Evolutionary conservation across 768 basidiomycete species (phyloP).

Genomic region (Lactarius psammicola): DNA sequence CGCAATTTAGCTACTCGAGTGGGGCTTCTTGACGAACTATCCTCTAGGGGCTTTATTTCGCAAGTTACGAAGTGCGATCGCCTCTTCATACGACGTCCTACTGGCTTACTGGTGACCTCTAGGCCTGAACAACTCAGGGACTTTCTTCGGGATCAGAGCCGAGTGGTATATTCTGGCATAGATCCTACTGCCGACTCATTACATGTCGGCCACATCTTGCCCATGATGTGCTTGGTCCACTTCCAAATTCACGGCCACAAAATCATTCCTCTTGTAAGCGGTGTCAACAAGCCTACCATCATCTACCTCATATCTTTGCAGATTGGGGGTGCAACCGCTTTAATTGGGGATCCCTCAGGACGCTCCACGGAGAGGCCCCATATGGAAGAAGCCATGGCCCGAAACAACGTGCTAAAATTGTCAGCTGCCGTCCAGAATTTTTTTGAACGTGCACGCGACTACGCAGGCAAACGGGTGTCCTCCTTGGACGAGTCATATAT

Average conservation of each 20-base stretch:
- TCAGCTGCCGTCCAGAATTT: slow-evolving; percentile 66
- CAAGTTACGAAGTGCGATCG: slow-evolving; percentile 27
- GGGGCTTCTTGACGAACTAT: slow-evolving; percentile 19
- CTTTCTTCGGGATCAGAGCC: slow-evolving; percentile 34
- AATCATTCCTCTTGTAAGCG: slow-evolving; percentile 76
- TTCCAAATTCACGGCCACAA: slow-evolving; percentile 85
- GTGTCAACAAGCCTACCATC: not conserved
- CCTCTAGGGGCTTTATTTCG: slow-evolving; percentile 26
- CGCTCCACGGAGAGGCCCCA: slow-evolving; percentile 75
- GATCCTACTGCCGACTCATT: slow-evolving; percentile 90
- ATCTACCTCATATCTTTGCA: slow-evolving; percentile 36
- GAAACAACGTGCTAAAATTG: slow-evolving; percentile 64
- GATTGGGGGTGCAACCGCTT: slow-evolving; percentile 96
- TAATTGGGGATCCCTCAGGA: slow-evolving; percentile 97
- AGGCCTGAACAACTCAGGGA: slow-evolving; percentile 26
- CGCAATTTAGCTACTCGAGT: slow-evolving; percentile 7
- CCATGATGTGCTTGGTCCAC: slow-evolving; percentile 82
- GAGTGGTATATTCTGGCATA: slow-evolving; percentile 78
- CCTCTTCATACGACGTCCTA: not conserved
- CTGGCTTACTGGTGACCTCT: not conserved
- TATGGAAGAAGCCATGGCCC: slow-evolving; percentile 57
- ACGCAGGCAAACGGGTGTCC: slow-evolving; percentile 43
- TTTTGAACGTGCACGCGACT: slow-evolving; percentile 61
- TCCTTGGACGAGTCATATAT: slow-evolving; percentile 19
- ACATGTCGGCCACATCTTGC: slow-evolving; percentile 92